These are phyloP conservation scores for Gigaspora rosea DNA, from an alignment of 192 early-diverging fungal species.

Conservation along the genomic window DNA sequence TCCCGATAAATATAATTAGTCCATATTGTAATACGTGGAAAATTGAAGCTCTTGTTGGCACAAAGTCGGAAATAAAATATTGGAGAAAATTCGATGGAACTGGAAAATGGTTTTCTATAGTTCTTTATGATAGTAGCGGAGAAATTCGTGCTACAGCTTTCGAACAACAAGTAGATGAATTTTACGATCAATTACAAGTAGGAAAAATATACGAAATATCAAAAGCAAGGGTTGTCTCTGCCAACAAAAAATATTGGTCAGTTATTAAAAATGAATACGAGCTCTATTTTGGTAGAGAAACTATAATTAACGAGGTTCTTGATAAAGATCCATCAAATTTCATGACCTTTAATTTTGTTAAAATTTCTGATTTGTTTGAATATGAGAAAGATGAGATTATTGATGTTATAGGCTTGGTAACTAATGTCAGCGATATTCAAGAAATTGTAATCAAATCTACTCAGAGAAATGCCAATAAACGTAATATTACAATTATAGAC, in stretches of 20 bases:
- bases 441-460: conserved; percentile 65
- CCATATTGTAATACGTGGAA: conserved; percentile 95
- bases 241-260: conserved; percentile 80
- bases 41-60: conserved; percentile 85
- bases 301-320: conserved; percentile 57
- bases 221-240: conserved; percentile 77
- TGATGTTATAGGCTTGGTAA: conserved; percentile 84
- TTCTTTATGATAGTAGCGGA: conserved; percentile 82
- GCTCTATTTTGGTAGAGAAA: conserved; percentile 73
- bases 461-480: conserved; percentile 57
- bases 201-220: conserved; percentile 83
- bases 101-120: conserved; percentile 88
- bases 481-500: conserved; percentile 84
- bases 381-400: conserved; percentile 68
- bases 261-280: conserved; percentile 89
- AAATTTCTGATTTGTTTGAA: conserved; percentile 64
- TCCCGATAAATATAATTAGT: conserved; percentile 73
- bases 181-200: conserved; percentile 77
- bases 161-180: conserved; percentile 78
- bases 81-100: conserved; percentile 75
- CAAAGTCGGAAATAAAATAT: conserved; percentile 79
- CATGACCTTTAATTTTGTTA: conserved; percentile 63
- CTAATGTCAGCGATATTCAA: conserved; percentile 53
- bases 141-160: conserved; percentile 97
- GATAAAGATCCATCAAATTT: not conserved